These are phyloP conservation scores for Amanita molliuscula DNA, from an alignment of 768 basidiomycete species.

Conservation along the genomic window DNA sequence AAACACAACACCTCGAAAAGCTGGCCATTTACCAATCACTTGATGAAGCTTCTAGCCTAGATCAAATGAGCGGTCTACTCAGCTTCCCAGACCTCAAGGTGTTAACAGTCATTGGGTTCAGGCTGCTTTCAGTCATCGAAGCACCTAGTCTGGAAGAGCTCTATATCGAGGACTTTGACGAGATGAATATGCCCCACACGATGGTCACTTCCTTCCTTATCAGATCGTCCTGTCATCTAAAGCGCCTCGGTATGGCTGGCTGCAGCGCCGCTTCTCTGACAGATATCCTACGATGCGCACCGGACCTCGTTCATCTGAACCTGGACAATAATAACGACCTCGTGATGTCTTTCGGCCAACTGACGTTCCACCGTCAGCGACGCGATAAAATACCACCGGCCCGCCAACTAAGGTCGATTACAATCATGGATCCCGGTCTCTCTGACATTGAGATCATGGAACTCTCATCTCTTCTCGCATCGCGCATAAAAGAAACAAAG, in stretches of 20 bases:
- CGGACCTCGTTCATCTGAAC: conserved; percentile 1
- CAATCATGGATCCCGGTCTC: background rate
- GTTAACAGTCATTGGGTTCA: background rate
- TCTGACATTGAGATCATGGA: background rate
- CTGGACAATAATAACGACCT: background rate
- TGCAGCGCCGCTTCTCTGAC: background rate
- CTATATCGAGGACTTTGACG: background rate
- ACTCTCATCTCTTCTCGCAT: background rate
- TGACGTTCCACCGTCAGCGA: background rate
- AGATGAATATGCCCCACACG: background rate
- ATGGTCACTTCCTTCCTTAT: background rate
- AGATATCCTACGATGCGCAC: background rate
- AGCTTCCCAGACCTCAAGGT: conserved; percentile 1
- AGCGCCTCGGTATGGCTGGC: background rate
- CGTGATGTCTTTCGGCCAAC: background rate
- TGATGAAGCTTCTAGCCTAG: background rate
- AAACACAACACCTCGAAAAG: conserved; percentile 1
- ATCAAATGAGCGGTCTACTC: background rate
- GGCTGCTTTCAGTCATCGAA: background rate
- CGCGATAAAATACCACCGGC: background rate
- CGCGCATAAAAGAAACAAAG: background rate
- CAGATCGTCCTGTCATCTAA: conserved; percentile 1
- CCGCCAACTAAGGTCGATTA: background rate
- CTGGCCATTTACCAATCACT: background rate
- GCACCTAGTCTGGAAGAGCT: conserved; percentile 1